These are phyloP conservation scores for Hypholoma sublateritium DNA, from an alignment of 768 basidiomycete species.

Conservation along the genomic window DNA sequence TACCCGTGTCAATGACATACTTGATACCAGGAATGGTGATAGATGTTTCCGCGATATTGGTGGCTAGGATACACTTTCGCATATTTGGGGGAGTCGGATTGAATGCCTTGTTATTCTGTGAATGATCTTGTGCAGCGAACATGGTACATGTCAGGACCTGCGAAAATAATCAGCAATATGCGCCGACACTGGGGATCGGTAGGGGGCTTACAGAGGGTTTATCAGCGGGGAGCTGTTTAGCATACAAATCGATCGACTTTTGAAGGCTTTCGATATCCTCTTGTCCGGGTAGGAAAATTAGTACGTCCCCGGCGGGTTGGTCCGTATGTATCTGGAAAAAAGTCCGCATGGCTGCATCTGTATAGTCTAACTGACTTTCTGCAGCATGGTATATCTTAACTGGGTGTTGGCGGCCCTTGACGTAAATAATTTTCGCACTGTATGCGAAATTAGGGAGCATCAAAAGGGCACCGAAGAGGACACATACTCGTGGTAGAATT, in stretches of 20 bases:
- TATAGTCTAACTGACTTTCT: constrained; percentile 75
- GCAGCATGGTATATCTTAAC: constrained; percentile 83
- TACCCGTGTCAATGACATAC: constrained; percentile 95
- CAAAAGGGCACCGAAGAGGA: neutral
- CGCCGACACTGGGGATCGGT: neutral
- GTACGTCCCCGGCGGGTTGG: constrained; percentile 80
- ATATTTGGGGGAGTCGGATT: constrained; percentile 57
- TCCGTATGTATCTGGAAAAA: constrained; percentile 93
- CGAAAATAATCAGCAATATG: neutral
- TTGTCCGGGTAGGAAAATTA: constrained; percentile 95
- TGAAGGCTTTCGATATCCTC: constrained; percentile 93
- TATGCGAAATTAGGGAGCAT: constrained; percentile 1
- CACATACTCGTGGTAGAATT: constrained; percentile 80
- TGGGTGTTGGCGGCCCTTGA: constrained; percentile 91
- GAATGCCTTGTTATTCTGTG: constrained; percentile 81
- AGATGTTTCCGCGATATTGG: constrained; percentile 97
- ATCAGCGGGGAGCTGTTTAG: constrained; percentile 65
- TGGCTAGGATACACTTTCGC: constrained; percentile 92
- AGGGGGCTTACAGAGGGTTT: constrained; percentile 41
- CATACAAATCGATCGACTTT: constrained; percentile 68
- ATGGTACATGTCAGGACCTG: constrained; percentile 79
- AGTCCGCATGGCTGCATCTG: constrained; percentile 86
- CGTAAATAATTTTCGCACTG: constrained; percentile 86
- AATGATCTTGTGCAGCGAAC: constrained; percentile 82
- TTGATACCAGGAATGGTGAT: constrained; percentile 96